Evolutionary conservation across 805 yeast genomes (phyloP), one percentile per base, ranked within the genome.

Genomic region (Starmera caribaea): DNA sequence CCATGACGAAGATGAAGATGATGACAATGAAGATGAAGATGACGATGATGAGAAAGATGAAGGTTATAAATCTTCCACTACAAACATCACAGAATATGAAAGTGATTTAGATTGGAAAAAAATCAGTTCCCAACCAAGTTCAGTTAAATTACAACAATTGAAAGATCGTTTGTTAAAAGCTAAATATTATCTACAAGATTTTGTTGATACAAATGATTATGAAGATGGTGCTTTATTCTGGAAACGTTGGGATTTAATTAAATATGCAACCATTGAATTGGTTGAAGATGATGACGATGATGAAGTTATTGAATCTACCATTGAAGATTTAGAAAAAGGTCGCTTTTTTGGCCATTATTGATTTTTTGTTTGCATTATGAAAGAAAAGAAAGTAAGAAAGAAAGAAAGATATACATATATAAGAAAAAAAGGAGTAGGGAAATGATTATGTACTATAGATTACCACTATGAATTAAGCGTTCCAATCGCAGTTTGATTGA

Each of bases 251-350:
- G 97, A 89, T 62, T 73, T 85, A 72, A 75, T 89, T 50, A 89
- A 89, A 62, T 87, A 87, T 55, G 80, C 89, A 28, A 83, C 95
- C 16, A 81, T 88, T 42, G 96, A 89, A 59, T 71, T 88, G 50
- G 95, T 88, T 57, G 97, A 89, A 61, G 95, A 87, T 53, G 95
- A 85, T 48, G 96, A 86, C 53, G 90, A 83, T 44, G 96, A 86
- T 48, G 94, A 83, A 35, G 62, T 81, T 37, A 70, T 83, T 42
- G 96, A 88, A 55, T 65, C 73, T 21, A 84, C 86, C 17, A 77
- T 86, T 48, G 92, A 81, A 36, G 95, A 84, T 48, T 72, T 88
- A 49, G 97, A 88, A 62, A 68, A 65, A 42, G 96, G 96, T 38
- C 79, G 97, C 46, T 72, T 65, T 46, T 64, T 58, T 41, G 47